Evolutionary conservation across 345 rosid genomes (phyloP), one percentile per base, ranked within the genome.

Genomic region (Brassica nigra): DNA sequence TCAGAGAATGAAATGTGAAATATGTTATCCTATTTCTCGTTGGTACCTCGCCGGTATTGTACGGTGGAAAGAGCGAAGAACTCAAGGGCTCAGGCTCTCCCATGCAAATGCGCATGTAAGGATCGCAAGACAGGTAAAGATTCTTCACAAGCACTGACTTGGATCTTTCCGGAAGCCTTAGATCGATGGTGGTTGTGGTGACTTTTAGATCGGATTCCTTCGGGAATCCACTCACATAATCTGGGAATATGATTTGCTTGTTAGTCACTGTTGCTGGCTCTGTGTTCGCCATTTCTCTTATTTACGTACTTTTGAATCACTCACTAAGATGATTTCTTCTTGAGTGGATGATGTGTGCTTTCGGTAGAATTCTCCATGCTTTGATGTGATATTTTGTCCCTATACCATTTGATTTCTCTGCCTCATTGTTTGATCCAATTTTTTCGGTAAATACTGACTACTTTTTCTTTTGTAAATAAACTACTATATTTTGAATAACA

Each of bases 101-200:
- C 86, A 86, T 84, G 73, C 81, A 77, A 42, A 74, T 61, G 8
- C 87, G 82, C 89, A 88, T 82, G 66, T 85, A 85, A 7, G 88
- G 89, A 77, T 85, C 88, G 55, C 88, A 82, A 11, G 89, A 86
- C 66, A 88, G 70, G 77, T 81, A 88, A 30, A 86, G 79, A 74
- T 85, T 84, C 85, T 89, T 80, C 10, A 89, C 68, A 2, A 88
- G 76, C 20, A 88, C 44, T 1, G 75, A 74, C 23, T 62, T 66
- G 7, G 82, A 70, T 28, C 39, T 59, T 36, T 66, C 75, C 0
- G 83, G 84, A 37, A 85, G 65, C 49, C 27, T 71, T 63, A 85
- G 67, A 12, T 77, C 36, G 29, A 77, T 47, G 47, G 76, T 58
- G 16, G 9, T 49, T 16, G 72, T 71, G 14, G 55, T 71, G 5